Evolutionary conservation across 805 yeast genomes (phyloP).

Genomic region (Candida nanaspora): DNA sequence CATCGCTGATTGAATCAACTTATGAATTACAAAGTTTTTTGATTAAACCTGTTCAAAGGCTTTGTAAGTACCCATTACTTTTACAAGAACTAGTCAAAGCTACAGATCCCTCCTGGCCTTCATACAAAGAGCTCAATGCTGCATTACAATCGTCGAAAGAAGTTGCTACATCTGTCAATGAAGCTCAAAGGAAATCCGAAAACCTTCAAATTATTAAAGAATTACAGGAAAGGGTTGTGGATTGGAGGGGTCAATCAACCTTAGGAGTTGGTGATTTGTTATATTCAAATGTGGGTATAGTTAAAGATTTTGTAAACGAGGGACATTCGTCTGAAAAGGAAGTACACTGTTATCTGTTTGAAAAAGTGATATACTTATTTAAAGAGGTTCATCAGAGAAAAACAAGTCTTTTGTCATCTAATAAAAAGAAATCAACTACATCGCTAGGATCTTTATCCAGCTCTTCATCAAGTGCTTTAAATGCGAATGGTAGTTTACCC

Average conservation of each 20-base stretch:
- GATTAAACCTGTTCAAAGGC: slow-evolving; percentile 90
- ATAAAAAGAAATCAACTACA: slow-evolving; percentile 42
- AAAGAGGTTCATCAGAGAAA: slow-evolving; percentile 50
- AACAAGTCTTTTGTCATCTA: slow-evolving; percentile 34
- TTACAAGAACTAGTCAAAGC: slow-evolving; percentile 66
- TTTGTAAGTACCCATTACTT: slow-evolving; percentile 90
- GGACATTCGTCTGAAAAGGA: slow-evolving; percentile 70
- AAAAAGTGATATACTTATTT: slow-evolving; percentile 53
- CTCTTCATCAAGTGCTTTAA: slow-evolving; percentile 2
- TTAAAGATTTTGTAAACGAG: slow-evolving; percentile 45
- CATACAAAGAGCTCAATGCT: slow-evolving; percentile 57
- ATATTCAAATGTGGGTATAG: slow-evolving; percentile 64
- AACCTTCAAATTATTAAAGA: slow-evolving; percentile 66
- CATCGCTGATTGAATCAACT: slow-evolving; percentile 67
- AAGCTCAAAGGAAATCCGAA: slow-evolving; percentile 88
- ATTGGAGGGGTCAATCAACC: slow-evolving; percentile 88
- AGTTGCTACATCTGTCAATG: slow-evolving; percentile 84
- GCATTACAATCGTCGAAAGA: slow-evolving; percentile 74
- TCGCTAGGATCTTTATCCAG: slow-evolving; percentile 30
- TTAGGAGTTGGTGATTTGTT: slow-evolving; percentile 79
- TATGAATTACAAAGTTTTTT: slow-evolving; percentile 85
- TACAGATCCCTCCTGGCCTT: slow-evolving; percentile 45
- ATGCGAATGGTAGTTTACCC: background rate
- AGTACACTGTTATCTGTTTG: slow-evolving; percentile 85
- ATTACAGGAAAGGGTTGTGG: slow-evolving; percentile 65